phyloP scores from a whole-genome alignment of 2,329 filamentous ascomycete species.

The Xylaria multiplex region DNA sequence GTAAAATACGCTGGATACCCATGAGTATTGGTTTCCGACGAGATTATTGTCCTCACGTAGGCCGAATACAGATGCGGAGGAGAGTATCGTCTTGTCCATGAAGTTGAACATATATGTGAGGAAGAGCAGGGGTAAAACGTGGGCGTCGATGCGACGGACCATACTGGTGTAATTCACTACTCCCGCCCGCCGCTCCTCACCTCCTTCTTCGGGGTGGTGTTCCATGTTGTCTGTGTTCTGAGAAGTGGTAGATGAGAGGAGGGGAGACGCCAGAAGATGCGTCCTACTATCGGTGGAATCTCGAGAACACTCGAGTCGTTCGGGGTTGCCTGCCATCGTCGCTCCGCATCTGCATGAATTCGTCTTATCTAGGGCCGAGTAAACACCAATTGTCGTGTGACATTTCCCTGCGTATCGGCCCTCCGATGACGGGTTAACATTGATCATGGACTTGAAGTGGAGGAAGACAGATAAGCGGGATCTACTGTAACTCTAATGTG shows the following conservation, averaged over 20 bases:
- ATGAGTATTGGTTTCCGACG: conserved; percentile 57
- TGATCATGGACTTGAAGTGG: conserved; percentile 14
- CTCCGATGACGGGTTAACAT: conserved; percentile 5
- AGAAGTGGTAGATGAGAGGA: background rate
- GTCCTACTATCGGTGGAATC: conserved; percentile 25
- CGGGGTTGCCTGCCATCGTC: conserved; percentile 3
- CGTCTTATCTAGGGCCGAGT: background rate
- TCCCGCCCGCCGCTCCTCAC: background rate
- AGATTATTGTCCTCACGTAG: conserved; percentile 60
- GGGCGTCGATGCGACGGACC: conserved; percentile 65
- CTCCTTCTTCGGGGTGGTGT: background rate
- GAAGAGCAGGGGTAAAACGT: conserved; percentile 66
- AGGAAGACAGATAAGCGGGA: conserved; percentile 19
- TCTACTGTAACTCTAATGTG: conserved; percentile 16
- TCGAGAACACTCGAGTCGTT: conserved; percentile 1
- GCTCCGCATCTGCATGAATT: background rate
- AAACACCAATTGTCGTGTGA: conserved; percentile 8
- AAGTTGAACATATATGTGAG: conserved; percentile 69
- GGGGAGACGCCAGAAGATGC: conserved; percentile 14
- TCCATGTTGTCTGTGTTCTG: background rate
- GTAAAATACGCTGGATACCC: conserved; percentile 59
- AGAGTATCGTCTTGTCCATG: conserved; percentile 69
- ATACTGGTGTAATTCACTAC: conserved; percentile 45
- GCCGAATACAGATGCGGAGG: conserved; percentile 66
- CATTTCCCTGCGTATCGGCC: background rate